phyloP scores from a whole-genome alignment of 495 filamentous ascomycete genomes.

The Penicillium verhagenii region DNA sequence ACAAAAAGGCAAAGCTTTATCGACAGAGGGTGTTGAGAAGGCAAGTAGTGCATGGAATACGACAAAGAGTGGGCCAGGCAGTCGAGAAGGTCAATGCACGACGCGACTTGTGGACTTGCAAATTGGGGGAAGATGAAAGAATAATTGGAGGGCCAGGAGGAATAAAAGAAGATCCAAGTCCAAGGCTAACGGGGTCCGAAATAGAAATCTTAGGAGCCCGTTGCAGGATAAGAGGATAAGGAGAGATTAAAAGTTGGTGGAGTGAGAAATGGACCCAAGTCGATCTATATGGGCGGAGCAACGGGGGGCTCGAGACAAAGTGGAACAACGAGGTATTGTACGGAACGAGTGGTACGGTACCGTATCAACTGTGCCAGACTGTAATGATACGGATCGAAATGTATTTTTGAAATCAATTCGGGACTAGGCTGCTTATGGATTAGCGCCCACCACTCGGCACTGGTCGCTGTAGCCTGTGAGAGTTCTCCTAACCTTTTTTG shows the following conservation, averaged over 20 bases:
- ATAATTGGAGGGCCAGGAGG: not conserved
- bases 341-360: constrained; percentile 4
- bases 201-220: not conserved
- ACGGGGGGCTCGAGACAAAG: not conserved
- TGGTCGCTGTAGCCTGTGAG: not conserved
- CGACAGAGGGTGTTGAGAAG: not conserved
- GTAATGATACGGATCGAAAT: constrained; percentile 4
- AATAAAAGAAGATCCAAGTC: not conserved
- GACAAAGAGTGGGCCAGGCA: not conserved
- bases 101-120: not conserved
- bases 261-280: constrained; percentile 1
- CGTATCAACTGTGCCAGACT: constrained; percentile 5
- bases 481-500: not conserved
- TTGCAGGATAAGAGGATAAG: not conserved
- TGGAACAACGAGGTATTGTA: not conserved
- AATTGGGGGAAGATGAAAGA: not conserved
- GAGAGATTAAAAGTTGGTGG: constrained; percentile 1
- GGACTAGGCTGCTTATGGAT: not conserved
- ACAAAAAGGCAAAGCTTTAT: not conserved
- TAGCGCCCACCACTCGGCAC: not conserved
- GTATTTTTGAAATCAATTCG: not conserved
- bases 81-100: not conserved
- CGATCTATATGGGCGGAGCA: constrained; percentile 8
- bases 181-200: not conserved
- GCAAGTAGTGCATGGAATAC: not conserved